These are phyloP conservation scores for Candolleomyces eurysporus DNA, from an alignment of 768 basidiomycete species.

Conservation along the genomic window DNA sequence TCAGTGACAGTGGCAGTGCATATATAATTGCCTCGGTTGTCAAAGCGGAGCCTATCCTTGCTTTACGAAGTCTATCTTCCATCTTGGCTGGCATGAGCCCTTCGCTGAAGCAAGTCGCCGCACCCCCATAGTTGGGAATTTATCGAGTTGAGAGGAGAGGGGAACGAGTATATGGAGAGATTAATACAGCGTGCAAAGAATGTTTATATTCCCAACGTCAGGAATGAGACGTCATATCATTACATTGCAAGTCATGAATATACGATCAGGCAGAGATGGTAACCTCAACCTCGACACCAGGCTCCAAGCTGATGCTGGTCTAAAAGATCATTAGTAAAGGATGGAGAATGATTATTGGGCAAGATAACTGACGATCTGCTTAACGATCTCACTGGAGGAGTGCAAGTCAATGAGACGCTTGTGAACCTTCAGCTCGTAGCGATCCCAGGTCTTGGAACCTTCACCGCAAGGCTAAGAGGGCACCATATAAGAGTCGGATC, in stretches of 20 bases:
- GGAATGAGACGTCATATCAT: background rate
- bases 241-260: background rate
- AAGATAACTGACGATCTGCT: conserved; percentile 84
- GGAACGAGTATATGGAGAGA: background rate
- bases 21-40: too few species aligned
- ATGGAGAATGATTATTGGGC: background rate
- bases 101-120: too few species aligned
- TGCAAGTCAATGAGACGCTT: conserved; percentile 99
- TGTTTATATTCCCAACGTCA: background rate
- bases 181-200: background rate
- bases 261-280: conserved; percentile 75
- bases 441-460: conserved; percentile 99
- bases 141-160: too few species aligned
- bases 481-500: background rate
- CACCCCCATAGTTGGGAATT: too few species aligned
- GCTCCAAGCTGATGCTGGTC: conserved; percentile 98
- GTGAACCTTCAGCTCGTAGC: conserved; percentile 99
- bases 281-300: conserved; percentile 98
- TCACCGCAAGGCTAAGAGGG: conserved; percentile 90
- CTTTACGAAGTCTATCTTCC: too few species aligned
- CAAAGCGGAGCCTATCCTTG: too few species aligned
- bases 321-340: conserved; percentile 28
- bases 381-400: conserved; percentile 98
- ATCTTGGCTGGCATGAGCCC: too few species aligned
- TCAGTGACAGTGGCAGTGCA: too few species aligned